A percentile compares a stretch with the other conserved stretches of the same genome.
Evolutionary conservation across 225 moss, liverwort and hornwort species (phyloP).

Genomic region (Marchantia paleacea): DNA sequence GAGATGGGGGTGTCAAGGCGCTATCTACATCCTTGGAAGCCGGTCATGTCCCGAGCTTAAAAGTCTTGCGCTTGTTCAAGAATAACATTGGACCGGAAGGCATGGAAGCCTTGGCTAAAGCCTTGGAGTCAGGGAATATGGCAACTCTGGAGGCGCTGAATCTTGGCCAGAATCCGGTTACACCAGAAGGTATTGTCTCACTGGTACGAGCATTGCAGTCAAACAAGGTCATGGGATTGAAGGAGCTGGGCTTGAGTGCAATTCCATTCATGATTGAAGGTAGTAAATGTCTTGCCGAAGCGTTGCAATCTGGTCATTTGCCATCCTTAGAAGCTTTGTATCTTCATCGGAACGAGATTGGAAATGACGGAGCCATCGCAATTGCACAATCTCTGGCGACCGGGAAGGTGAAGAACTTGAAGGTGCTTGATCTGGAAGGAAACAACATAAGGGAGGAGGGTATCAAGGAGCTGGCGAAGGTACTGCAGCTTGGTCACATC

Average conservation of each 20-base stretch:
- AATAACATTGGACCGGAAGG: constrained; percentile 34
- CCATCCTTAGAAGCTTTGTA: constrained; percentile 35
- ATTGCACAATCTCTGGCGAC: constrained; percentile 30
- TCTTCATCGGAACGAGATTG: constrained; percentile 34
- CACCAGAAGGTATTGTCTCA: constrained; percentile 16
- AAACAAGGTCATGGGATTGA: constrained; percentile 22
- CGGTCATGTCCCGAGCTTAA: constrained; percentile 29
- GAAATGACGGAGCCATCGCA: constrained; percentile 31
- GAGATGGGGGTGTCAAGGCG: constrained; percentile 26
- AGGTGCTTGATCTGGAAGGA: constrained; percentile 43
- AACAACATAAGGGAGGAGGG: constrained; percentile 32
- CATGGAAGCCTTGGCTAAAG: constrained; percentile 28
- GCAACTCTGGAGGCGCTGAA: constrained; percentile 34
- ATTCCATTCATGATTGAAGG: constrained; percentile 25
- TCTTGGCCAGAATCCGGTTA: constrained; percentile 39
- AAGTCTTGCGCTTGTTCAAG: constrained; percentile 38
- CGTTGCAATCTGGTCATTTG: constrained; percentile 28
- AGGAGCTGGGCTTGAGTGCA: constrained; percentile 42
- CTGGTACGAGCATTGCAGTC: constrained; percentile 31
- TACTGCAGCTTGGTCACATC: constrained; percentile 18
- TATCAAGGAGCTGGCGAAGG: constrained; percentile 24
- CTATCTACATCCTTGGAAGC: constrained; percentile 27
- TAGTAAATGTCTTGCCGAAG: constrained; percentile 24
- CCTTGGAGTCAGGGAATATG: constrained; percentile 24
- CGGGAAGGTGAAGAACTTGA: constrained; percentile 26